Conservation (phyloP, 2,329 filamentous ascomycete genomes). For the Aspergillus hiratsukae region DNA sequence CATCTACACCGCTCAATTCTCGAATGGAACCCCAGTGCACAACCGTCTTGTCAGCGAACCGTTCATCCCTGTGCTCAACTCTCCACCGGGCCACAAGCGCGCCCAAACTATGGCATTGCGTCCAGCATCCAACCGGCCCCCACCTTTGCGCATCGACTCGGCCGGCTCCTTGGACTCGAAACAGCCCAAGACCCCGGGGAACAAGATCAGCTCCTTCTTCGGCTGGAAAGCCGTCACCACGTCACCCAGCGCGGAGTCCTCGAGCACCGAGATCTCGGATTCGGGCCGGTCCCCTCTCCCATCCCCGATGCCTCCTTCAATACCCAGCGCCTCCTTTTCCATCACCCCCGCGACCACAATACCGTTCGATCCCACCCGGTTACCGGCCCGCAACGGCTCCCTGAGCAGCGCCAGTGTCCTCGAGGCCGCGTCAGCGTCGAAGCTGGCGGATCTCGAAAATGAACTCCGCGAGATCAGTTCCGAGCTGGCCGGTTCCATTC, state of each 20-base stretch:
- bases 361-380: slow-evolving; percentile 48
- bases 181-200: slow-evolving; percentile 49
- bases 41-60: slow-evolving; percentile 42
- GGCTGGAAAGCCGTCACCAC: slow-evolving; percentile 57
- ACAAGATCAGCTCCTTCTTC: slow-evolving; percentile 62
- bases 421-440: slow-evolving; percentile 45
- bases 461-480: slow-evolving; percentile 90
- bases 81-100: slow-evolving; percentile 50
- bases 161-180: slow-evolving; percentile 30
- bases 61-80: slow-evolving; percentile 63
- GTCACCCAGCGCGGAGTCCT: slow-evolving; percentile 54
- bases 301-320: slow-evolving; percentile 47
- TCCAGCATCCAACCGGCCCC: slow-evolving; percentile 35
- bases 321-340: slow-evolving; percentile 29
- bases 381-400: slow-evolving; percentile 38
- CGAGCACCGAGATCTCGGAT: slow-evolving; percentile 60
- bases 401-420: slow-evolving; percentile 42
- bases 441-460: slow-evolving; percentile 86
- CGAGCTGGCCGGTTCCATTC: slow-evolving; percentile 88
- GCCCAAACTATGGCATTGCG: slow-evolving; percentile 44
- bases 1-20: slow-evolving; percentile 23
- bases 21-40: slow-evolving; percentile 37
- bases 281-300: slow-evolving; percentile 55
- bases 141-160: slow-evolving; percentile 43
- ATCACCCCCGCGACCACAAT: slow-evolving; percentile 38